These are phyloP conservation scores for Clausena lansium DNA, from an alignment of 345 rosid genomes.

Conservation along the genomic window DNA sequence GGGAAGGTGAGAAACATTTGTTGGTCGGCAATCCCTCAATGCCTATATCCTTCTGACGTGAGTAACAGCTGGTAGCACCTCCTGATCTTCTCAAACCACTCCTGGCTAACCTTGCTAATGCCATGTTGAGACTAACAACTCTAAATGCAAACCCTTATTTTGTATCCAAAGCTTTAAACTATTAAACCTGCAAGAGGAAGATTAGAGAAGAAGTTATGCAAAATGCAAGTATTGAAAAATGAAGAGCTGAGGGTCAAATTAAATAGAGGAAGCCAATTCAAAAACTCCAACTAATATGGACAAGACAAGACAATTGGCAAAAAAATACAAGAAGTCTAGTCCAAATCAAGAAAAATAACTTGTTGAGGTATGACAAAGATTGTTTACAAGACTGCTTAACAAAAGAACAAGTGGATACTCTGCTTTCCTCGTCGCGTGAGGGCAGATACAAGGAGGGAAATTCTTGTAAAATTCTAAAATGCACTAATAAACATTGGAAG, in stretches of 20 bases:
- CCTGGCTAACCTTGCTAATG: constrained; percentile 53
- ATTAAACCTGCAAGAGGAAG: constrained; percentile 19
- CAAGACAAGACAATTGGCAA: constrained; percentile 7
- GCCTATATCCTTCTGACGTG: constrained; percentile 16
- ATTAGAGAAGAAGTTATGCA: constrained; percentile 11
- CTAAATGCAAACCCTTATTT: constrained; percentile 11
- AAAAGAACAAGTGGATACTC: constrained; percentile 26
- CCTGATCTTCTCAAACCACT: constrained; percentile 51
- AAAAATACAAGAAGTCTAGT: neutral
- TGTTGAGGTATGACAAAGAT: constrained; percentile 11
- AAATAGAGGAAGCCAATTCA: constrained; percentile 17
- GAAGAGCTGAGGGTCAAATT: constrained; percentile 8
- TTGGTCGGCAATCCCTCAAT: constrained; percentile 10
- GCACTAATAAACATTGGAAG: constrained; percentile 1
- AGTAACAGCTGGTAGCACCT: constrained; percentile 24
- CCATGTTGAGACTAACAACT: constrained; percentile 37
- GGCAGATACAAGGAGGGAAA: constrained; percentile 29
- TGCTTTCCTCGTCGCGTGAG: constrained; percentile 21
- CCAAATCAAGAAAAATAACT: constrained; percentile 12
- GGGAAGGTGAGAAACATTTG: constrained; percentile 20
- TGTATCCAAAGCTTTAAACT: constrained; percentile 3
- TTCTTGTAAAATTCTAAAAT: neutral
- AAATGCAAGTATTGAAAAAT: neutral
- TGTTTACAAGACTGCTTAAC: constrained; percentile 33
- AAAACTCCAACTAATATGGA: constrained; percentile 22